A percentile compares a stretch with the other conserved stretches of the same genome.
These are phyloP conservation scores for Eucalyptus regnans DNA, from an alignment of 345 rosid genomes.

Conservation along the genomic window DNA sequence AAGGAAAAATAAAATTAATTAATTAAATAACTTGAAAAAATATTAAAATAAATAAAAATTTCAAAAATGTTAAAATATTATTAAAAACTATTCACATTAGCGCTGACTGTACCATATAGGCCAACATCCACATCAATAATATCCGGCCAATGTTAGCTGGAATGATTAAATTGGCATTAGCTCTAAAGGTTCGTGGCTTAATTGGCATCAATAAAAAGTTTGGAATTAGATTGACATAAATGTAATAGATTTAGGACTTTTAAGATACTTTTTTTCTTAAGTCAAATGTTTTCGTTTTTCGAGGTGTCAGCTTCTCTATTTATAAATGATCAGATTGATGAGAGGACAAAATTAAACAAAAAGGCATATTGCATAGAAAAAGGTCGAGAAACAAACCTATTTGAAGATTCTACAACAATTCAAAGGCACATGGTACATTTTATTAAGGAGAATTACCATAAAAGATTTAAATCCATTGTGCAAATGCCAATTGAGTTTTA, in stretches of 20 bases:
- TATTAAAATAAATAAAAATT: no score
- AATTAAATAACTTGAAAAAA: no score
- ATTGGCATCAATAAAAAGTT: no score
- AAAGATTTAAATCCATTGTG: not conserved
- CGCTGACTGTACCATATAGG: fast-evolving
- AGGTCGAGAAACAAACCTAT: not conserved
- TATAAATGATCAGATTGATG: not conserved
- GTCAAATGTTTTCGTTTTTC: not conserved
- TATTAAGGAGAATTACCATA: not conserved
- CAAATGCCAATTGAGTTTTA: not conserved
- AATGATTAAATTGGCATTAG: no score
- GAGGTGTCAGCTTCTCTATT: fast-evolving
- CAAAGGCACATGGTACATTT: not conserved
- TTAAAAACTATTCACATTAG: fast-evolving
- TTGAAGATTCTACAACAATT: not conserved
- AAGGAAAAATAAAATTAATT: no score
- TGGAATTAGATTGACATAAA: no score
- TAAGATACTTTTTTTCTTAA: no score
- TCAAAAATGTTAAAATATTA: no score
- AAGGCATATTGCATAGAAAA: not conserved
- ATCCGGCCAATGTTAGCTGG: fast-evolving
- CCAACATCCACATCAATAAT: no score
- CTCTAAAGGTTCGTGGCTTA: no score
- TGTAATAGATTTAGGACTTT: no score
- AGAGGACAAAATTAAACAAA: not conserved